Evolutionary conservation across 2,329 filamentous ascomycete species (phyloP).

Genomic region (Pleurostoma richardsiae): DNA sequence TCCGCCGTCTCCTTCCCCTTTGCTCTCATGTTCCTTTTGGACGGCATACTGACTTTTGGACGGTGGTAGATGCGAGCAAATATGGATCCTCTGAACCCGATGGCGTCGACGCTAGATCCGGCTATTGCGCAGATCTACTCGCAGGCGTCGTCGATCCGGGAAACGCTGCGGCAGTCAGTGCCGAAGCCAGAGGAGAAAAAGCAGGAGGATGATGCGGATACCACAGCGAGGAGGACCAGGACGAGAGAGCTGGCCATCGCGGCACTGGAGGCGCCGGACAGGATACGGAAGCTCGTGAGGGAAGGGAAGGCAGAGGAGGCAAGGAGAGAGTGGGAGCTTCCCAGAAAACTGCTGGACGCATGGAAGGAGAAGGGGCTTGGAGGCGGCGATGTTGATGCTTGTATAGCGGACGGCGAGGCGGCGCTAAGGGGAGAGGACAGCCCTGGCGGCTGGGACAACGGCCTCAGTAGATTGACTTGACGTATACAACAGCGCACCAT

Average conservation of each 20-base stretch:
- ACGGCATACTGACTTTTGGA: not conserved
- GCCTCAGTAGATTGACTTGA: no score
- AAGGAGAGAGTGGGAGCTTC: constrained; percentile 49
- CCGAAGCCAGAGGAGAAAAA: constrained; percentile 38
- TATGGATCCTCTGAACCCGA: constrained; percentile 74
- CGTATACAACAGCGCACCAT: no score
- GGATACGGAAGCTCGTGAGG: constrained; percentile 51
- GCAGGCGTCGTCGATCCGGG: constrained; percentile 50
- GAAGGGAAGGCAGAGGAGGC: constrained; percentile 60
- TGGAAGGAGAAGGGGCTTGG: constrained; percentile 54
- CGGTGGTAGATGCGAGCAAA: constrained; percentile 62
- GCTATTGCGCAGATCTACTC: constrained; percentile 72
- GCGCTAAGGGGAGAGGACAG: constrained; percentile 26
- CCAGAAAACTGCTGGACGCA: constrained; percentile 41
- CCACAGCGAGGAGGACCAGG: constrained; percentile 25
- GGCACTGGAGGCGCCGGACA: constrained; percentile 56
- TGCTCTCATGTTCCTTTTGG: not conserved
- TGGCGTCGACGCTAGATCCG: constrained; percentile 66
- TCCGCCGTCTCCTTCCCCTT: no score
- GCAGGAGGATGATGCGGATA: constrained; percentile 25
- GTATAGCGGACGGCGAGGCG: constrained; percentile 50
- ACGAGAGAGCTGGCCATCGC: constrained; percentile 56
- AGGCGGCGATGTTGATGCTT: constrained; percentile 46
- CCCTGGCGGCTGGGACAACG: not conserved
- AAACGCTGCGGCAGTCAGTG: constrained; percentile 41